Evolutionary conservation across 768 basidiomycete species (phyloP), one percentile per base, ranked within the genome.

Genomic region (Strobilomyces confusus): DNA sequence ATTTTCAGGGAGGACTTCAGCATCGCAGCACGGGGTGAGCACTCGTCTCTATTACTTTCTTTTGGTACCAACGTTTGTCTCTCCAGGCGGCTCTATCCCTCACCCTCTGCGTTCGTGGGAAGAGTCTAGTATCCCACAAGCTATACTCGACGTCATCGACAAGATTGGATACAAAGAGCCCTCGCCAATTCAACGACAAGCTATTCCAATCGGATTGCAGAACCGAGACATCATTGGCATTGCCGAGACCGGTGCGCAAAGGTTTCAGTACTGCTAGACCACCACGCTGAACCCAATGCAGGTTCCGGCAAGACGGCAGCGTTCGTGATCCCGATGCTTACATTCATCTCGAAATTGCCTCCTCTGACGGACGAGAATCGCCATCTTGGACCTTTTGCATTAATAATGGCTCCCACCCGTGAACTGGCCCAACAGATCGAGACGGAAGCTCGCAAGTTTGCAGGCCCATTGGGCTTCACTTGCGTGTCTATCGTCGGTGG

Each of bases 401-500:
- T 98, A 23, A 93, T 98, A 58, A 63, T 98, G 56, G 94, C 95
- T 0, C 95, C 95, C 9, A 98, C 95, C n/a, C 94, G 95, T 76
- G 95, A 98, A 68, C 74, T 98, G 70, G 95, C 95, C 0, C 95
- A 98, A 67, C 95, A 98, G 66, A 98, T 98, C 51, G 97, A 99
- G 70, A 75, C 78, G 17, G 97, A 99, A 68, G 83, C 94, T 8
- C 83, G 84, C 64, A 95, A 92, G 72, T 98, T 99, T 71, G 94
- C 94, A 23, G 72, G 80, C 2, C 92, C 92, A 2, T 75, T 99
- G 22, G 94, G 92, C 8, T 98, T 86, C 73, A 89, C 83, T 50
- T 95, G 92, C 67, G 97, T 99, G 8, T 98, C 95, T 22, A 98
- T 99, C 59, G 95, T 99, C 54, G 97, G 97, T 77, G 97, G 97